Evolutionary conservation across 768 basidiomycete species (phyloP), one percentile per base, ranked within the genome.

Genomic region (Tylopilus intermedius): DNA sequence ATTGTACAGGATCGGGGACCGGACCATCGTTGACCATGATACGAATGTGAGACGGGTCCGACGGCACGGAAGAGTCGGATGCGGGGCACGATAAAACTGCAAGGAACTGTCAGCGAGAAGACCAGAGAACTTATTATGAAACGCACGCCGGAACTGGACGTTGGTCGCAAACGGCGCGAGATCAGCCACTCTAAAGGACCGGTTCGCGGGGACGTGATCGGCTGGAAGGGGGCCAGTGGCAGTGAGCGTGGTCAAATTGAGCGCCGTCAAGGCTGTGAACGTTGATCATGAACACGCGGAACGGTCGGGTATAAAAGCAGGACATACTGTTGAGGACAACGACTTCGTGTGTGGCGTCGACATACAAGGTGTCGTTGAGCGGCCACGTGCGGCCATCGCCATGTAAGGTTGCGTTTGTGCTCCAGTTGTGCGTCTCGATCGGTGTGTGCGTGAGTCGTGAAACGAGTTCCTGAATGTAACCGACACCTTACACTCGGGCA

Each of bases 331-430:
- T 87, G n/a, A 92, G 71, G 0, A 94, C 82, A 35, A 94, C 88
- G n/a, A 91, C 89, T 61, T 95, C 93, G 53, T 94, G 94, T 2
- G 88, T 90, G 6, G 90, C 90, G 64, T 95, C 93, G 7, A 92
- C 90, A 53, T 93, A 94, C 32, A 94, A 65, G 50, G 74, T 78
- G 49, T 90, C 80, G 24, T 77, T 71, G 1, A 91, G 74, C 7
- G 88, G 88, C 79, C 88, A 90, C 0, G 81, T 86, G 15, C 77
- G 74, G 0, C 76, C 72, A 58, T 79, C 82, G 54, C 87, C 79
- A 56, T 93, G 78, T 49, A 94, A 74, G 0, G 91, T 92, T 11
- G 84, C 74, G 62, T 97, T 97, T 5, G 90, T 94, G 0, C 88
- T 88, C 14, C 89, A 83, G 64, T 92, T 87, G 72, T 88, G 82